Conservation (phyloP, 495 filamentous ascomycete species). For the Cairneyella variabilis region DNA sequence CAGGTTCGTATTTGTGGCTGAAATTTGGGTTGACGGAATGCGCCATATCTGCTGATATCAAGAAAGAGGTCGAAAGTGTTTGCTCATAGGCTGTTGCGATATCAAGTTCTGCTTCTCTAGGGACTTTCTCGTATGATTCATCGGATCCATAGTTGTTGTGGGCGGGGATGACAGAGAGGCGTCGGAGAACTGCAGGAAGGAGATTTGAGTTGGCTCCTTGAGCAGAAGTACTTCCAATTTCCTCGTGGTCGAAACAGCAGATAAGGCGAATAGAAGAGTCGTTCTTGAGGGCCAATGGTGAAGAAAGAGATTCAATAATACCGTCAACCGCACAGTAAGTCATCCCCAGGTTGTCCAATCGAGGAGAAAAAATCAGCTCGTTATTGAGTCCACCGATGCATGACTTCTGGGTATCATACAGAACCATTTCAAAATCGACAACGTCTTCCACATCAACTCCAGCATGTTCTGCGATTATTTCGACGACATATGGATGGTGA, state of each 20-base stretch:
- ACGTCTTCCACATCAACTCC: constrained; percentile 65
- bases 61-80: constrained; percentile 85
- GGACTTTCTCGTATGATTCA: constrained; percentile 48
- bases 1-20: constrained; percentile 79
- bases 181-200: constrained; percentile 81
- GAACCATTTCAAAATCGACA: constrained; percentile 90
- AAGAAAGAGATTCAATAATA: constrained; percentile 74
- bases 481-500: constrained; percentile 83
- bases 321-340: constrained; percentile 82
- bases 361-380: constrained; percentile 89
- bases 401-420: constrained; percentile 92
- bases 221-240: constrained; percentile 86
- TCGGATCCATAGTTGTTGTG: constrained; percentile 36
- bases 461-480: constrained; percentile 79
- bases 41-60: constrained; percentile 96
- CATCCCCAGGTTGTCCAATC: constrained; percentile 94
- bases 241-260: constrained; percentile 94
- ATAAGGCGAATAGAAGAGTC: constrained; percentile 84
- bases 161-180: constrained; percentile 74
- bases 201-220: constrained; percentile 93
- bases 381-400: constrained; percentile 86
- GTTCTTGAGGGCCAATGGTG: constrained; percentile 56
- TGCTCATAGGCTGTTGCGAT: constrained; percentile 84
- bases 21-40: constrained; percentile 96
- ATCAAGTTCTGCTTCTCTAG: constrained; percentile 46